phyloP scores from a whole-genome alignment of 164 flowering plant genomes.

The Chimonanthus salicifolius region DNA sequence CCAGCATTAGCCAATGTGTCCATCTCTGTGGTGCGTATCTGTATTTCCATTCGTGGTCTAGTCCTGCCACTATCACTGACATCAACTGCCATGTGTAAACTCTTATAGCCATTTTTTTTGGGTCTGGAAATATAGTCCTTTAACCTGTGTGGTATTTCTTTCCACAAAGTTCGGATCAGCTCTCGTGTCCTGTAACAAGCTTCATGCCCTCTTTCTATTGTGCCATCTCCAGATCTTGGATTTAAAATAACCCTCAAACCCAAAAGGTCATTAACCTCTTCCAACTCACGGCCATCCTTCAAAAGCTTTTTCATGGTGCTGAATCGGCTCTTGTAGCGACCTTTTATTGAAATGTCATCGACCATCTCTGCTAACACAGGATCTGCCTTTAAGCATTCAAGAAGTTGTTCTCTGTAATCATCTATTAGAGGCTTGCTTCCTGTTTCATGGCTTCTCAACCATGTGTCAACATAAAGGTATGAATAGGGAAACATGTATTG shows the following conservation, averaged over 20 bases:
- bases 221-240: constrained; percentile 36
- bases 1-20: constrained; percentile 72
- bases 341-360: constrained; percentile 45
- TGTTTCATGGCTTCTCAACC: constrained; percentile 72
- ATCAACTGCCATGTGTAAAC: constrained; percentile 93
- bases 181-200: constrained; percentile 78
- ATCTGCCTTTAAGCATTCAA: constrained; percentile 47
- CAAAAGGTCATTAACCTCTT: constrained; percentile 75
- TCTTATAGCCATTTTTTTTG: constrained; percentile 82
- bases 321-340: constrained; percentile 89
- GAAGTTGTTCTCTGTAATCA: constrained; percentile 52
- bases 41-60: constrained; percentile 79
- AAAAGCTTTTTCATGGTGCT: constrained; percentile 94
- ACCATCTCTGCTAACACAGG: constrained; percentile 46
- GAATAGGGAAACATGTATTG: constrained; percentile 76
- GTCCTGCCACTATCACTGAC: constrained; percentile 46
- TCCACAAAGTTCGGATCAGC: constrained; percentile 68
- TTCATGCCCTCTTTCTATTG: constrained; percentile 39
- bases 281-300: constrained; percentile 73
- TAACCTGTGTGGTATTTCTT: constrained; percentile 62
- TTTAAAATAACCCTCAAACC: constrained; percentile 69
- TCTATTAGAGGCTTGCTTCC: constrained; percentile 58
- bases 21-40: constrained; percentile 83
- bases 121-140: constrained; percentile 82
- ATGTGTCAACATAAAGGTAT: constrained; percentile 68